These are phyloP conservation scores for Nakaseomyces kungkrabaensis DNA, from an alignment of 1,139 yeast species.

Conservation along the genomic window DNA sequence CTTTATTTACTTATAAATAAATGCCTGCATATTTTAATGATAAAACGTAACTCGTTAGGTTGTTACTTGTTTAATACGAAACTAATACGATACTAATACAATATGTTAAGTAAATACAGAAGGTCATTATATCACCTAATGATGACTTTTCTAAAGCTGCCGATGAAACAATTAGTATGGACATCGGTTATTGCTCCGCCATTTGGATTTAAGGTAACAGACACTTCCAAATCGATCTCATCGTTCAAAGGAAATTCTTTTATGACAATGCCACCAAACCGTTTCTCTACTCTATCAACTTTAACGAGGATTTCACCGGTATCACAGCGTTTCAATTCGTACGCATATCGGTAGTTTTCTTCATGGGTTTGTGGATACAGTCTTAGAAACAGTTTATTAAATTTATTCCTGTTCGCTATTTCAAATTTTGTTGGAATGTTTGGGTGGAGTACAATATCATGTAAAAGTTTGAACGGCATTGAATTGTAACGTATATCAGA, in stretches of 20 bases:
- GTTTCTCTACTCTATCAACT: neutral
- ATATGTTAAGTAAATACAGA: neutral
- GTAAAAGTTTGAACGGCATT: neutral
- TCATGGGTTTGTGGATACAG: neutral
- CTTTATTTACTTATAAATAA: no score
- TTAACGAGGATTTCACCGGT: neutral
- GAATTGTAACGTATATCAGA: neutral
- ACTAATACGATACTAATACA: no score
- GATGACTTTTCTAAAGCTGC: neutral
- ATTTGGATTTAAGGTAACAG: neutral
- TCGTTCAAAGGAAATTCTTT: neutral
- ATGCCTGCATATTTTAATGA: neutral
- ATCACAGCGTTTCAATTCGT: neutral
- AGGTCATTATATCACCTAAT: neutral
- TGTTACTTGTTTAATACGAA: no score
- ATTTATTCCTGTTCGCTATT: neutral
- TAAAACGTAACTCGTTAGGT: no score
- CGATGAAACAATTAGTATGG: neutral
- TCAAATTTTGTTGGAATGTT: neutral
- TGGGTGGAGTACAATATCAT: neutral
- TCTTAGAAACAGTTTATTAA: neutral
- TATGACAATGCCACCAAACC: conserved; percentile 1
- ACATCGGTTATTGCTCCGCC: neutral
- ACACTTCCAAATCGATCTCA: neutral
- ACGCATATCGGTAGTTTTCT: neutral